Conservation (phyloP, 192 early-diverging fungal genomes). For the Powellomyces hirtus region DNA sequence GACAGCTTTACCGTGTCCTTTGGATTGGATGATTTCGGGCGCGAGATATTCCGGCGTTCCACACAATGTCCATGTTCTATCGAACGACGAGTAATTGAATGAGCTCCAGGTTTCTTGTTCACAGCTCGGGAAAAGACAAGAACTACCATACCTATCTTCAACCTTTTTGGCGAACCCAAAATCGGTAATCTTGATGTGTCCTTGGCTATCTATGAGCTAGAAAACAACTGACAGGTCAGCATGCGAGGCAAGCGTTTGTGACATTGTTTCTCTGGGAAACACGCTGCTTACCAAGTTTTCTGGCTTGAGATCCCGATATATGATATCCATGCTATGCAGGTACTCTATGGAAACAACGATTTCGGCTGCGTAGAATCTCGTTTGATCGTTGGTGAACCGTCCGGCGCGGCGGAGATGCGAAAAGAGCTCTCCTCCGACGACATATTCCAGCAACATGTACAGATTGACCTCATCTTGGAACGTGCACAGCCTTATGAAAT, state of each 20-base stretch:
- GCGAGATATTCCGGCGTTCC: conserved; percentile 98
- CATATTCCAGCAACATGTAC: conserved; percentile 96
- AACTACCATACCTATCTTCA: conserved; percentile 55
- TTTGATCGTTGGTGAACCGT: conserved; percentile 91
- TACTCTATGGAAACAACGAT: conserved; percentile 96
- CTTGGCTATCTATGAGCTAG: conserved; percentile 75
- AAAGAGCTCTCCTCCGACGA: conserved; percentile 94
- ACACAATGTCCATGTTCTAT: conserved; percentile 96
- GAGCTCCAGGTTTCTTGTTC: not conserved
- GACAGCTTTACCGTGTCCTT: conserved; percentile 95
- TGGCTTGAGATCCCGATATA: conserved; percentile 96
- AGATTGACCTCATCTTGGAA: conserved; percentile 93
- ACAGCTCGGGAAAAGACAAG: not conserved
- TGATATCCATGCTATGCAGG: conserved; percentile 88
- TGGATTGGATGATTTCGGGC: conserved; percentile 93
- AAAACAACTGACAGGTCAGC: too few species aligned
- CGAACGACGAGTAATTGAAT: not conserved
- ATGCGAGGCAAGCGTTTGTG: too few species aligned
- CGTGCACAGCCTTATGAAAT: conserved; percentile 73
- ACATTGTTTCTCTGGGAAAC: too few species aligned
- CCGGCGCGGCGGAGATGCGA: conserved; percentile 90
- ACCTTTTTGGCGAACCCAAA: conserved; percentile 98
- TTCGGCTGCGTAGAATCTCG: conserved; percentile 92
- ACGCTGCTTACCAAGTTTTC: conserved; percentile 66
- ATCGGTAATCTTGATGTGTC: conserved; percentile 96